Evolutionary conservation across 257 asterid species (phyloP).

Genomic region (Lantana camara): DNA sequence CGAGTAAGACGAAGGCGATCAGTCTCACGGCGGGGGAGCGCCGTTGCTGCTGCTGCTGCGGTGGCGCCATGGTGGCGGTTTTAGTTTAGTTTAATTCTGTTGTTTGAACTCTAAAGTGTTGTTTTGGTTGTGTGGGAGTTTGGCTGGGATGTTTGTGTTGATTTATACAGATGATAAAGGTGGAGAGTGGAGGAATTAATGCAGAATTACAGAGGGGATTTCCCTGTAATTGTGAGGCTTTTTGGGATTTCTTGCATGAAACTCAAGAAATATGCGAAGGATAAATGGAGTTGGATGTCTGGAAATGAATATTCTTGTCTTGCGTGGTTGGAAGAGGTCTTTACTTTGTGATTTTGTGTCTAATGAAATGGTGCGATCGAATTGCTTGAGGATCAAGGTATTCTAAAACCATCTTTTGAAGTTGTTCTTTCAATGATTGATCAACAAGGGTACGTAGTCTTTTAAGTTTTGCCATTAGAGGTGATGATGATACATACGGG

Average conservation of each 20-base stretch:
- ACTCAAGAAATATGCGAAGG: slow-evolving; percentile 50
- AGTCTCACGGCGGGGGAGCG: slow-evolving; percentile 26
- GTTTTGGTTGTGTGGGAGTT: slow-evolving; percentile 1
- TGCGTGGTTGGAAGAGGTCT: slow-evolving; percentile 39
- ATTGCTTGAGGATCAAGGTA: slow-evolving; percentile 54
- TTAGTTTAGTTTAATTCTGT: neutral
- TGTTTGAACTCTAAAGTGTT: too few relatives aligned
- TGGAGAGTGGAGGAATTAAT: neutral
- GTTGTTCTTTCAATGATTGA: slow-evolving; percentile 25
- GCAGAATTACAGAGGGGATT: too few relatives aligned
- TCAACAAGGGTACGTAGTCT: too few relatives aligned
- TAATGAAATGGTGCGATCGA: slow-evolving; percentile 1
- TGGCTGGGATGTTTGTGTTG: slow-evolving; percentile 4
- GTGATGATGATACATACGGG: too few relatives aligned
- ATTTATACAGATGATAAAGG: slow-evolving; percentile 25
- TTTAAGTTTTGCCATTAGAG: too few relatives aligned
- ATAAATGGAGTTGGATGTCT: neutral
- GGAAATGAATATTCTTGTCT: slow-evolving; percentile 69
- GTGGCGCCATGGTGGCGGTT: slow-evolving; percentile 23
- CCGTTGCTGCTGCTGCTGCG: slow-evolving; percentile 16
- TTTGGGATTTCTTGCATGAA: slow-evolving; percentile 54
- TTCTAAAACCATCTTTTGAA: slow-evolving; percentile 41
- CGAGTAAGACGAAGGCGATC: slow-evolving; percentile 40
- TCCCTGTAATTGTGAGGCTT: slow-evolving; percentile 1
- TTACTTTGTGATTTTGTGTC: slow-evolving; percentile 13